phyloP scores from a whole-genome alignment of 257 asterid genomes.

The Hygrophila difformis region DNA sequence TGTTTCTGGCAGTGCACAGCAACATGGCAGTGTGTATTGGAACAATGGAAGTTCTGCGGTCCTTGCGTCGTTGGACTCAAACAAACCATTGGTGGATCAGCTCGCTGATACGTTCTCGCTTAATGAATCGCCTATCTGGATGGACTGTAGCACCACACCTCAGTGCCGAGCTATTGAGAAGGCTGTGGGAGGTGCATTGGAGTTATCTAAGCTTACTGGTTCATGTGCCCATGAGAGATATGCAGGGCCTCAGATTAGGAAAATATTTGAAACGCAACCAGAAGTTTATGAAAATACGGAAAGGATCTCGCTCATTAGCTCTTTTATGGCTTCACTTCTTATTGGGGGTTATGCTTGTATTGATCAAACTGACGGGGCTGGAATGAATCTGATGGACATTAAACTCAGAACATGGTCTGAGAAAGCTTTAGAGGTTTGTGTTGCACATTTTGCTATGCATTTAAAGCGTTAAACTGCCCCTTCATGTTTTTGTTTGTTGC shows the following conservation, averaged over 20 bases:
- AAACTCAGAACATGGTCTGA: constrained; percentile 77
- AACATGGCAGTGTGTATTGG: constrained; percentile 97
- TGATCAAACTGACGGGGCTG: constrained; percentile 97
- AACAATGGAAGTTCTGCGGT: constrained; percentile 48
- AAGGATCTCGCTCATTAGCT: constrained; percentile 83
- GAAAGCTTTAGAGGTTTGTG: constrained; percentile 47
- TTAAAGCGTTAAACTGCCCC: not conserved
- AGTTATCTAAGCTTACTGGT: constrained; percentile 78
- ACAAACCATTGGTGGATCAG: constrained; percentile 43
- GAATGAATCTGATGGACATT: constrained; percentile 94
- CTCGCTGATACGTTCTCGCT: constrained; percentile 59
- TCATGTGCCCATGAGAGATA: constrained; percentile 83
- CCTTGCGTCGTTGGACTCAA: constrained; percentile 50
- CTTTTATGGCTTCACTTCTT: constrained; percentile 91
- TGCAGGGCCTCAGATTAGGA: constrained; percentile 87
- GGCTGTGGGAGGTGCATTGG: constrained; percentile 78
- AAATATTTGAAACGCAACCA: constrained; percentile 57
- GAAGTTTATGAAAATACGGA: constrained; percentile 64
- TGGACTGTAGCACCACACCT: constrained; percentile 85
- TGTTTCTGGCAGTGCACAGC: constrained; percentile 96
- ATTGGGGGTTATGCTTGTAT: constrained; percentile 70
- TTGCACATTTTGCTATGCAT: not conserved
- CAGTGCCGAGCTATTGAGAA: constrained; percentile 77
- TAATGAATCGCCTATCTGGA: constrained; percentile 88
- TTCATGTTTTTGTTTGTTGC: not conserved